Evolutionary conservation across 768 basidiomycete species (phyloP), one percentile per base, ranked within the genome.

Genomic region (Pulveroboletus sp.): DNA sequence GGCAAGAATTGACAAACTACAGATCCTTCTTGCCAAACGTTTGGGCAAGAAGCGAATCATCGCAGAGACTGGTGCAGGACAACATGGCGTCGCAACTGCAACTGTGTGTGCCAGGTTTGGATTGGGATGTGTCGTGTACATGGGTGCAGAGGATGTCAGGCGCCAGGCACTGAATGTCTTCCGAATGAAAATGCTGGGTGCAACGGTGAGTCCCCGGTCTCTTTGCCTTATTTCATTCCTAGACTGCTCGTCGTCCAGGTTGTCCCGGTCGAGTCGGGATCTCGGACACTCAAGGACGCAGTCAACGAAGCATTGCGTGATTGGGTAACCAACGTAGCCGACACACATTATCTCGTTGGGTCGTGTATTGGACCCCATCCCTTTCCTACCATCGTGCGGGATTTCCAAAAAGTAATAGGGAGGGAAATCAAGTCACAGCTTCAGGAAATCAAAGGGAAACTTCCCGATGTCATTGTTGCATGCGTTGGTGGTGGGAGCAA

Each of bases 401-500:
- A 99, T 69, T 98, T 94, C 80, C 96, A 99, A 66, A 84, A 85
- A 57, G 81, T 98, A 33, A 99, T 99, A 57, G 87, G 95, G 3
- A 74, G 85, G 64, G 96, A 99, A 71, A 96, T 98, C 73, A 98
- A 93, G 70, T 71, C 72, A 15, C 96, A 98, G 69, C 67, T 98
- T 55, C 68, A 79, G 46, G 84, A 80, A 46, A 71, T 69, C 39
- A 77, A 76, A 39, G 88, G 89, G 18, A 96, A 94, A 69, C 81
- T 98, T 5, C 96, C 95, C 8, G 93, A 98, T 57, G 89, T 81
- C 5, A 82, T 99, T 39, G 87, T 98, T 6, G 96, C 96, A 24
- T 99, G 96, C 67, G 96, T 98, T 38, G 96, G 96, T 26, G 96
- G 96, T 42, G 96, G 96, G 10, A 90, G 86, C 66, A 98, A 99